Percentiles rank a stretch among this genome's conserved stretches.
Conservation (phyloP, 257 asterid species). For the Anisodus tanguticus region DNA sequence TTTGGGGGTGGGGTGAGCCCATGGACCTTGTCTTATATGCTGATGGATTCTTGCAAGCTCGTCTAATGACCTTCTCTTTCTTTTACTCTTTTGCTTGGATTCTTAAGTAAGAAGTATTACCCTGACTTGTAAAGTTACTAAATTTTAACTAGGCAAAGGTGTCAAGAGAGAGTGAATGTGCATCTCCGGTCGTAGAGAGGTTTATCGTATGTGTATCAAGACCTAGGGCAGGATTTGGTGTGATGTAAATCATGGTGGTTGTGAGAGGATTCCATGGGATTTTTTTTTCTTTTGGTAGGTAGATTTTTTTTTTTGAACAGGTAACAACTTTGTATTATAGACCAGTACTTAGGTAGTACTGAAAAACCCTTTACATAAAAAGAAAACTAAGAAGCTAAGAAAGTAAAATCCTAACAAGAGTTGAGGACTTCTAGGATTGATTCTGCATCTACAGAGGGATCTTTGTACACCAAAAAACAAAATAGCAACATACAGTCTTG, state of each 20-base stretch:
- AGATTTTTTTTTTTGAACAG: background rate
- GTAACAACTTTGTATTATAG: too few relatives aligned
- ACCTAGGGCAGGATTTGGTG: background rate
- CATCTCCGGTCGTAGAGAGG: background rate
- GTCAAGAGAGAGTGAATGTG: background rate
- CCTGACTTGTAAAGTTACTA: background rate
- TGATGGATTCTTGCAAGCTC: background rate
- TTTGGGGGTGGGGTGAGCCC: background rate
- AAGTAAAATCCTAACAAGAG: too few relatives aligned
- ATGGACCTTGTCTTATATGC: background rate
- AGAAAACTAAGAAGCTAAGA: too few relatives aligned
- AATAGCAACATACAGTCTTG: too few relatives aligned
- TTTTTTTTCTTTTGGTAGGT: background rate
- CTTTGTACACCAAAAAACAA: too few relatives aligned
- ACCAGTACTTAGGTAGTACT: too few relatives aligned
- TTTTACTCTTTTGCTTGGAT: background rate
- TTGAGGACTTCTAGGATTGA: too few relatives aligned
- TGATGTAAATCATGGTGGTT: background rate
- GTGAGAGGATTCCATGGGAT: background rate
- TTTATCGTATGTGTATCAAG: constrained; percentile 4
- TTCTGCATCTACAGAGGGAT: too few relatives aligned
- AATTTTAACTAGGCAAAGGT: background rate
- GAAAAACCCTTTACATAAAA: too few relatives aligned
- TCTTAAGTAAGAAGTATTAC: background rate
- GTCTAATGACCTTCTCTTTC: background rate